Percentiles rank a stretch among this genome's conserved stretches.
Evolutionary conservation across 495 filamentous ascomycete genomes (phyloP).

Genomic region (Parathielavia hyrcaniae): DNA sequence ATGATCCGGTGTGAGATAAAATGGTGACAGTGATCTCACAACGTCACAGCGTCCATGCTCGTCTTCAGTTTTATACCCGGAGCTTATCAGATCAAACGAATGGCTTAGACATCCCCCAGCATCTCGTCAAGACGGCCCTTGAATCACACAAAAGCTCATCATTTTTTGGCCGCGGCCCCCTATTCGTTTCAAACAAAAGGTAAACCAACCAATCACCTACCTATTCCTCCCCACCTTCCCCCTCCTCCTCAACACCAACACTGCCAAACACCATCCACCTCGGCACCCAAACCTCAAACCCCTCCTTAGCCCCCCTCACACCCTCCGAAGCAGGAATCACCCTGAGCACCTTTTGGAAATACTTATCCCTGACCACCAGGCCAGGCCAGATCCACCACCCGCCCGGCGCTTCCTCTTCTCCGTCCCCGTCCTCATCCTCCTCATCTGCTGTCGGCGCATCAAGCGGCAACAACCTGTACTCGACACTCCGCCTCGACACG

Average conservation of each 20-base stretch:
- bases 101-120: too few species aligned
- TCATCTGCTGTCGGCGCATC: not conserved
- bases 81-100: too few species aligned
- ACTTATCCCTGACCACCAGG: conserved; percentile 73
- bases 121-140: too few species aligned
- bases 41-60: too few species aligned
- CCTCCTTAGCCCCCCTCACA: conserved; percentile 67
- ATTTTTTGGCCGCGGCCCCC: too few species aligned
- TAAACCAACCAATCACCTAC: too few species aligned
- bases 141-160: too few species aligned
- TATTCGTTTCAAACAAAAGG: too few species aligned
- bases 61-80: too few species aligned
- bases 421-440: conserved; percentile 1
- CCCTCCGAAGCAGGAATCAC: conserved; percentile 61
- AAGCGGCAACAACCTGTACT: conserved; percentile 61
- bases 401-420: conserved; percentile 20
- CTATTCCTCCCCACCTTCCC: not conserved
- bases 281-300: conserved; percentile 58
- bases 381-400: conserved; percentile 66
- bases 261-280: conserved; percentile 7
- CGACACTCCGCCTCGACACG: conserved; percentile 61
- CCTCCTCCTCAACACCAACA: not conserved
- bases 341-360: conserved; percentile 79
- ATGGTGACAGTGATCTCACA: too few species aligned
- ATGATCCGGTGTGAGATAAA: too few species aligned